Evolutionary conservation across 192 early-diverging fungal species (phyloP), one percentile per base, ranked within the genome.

Genomic region (Helicostylum pulchrum): DNA sequence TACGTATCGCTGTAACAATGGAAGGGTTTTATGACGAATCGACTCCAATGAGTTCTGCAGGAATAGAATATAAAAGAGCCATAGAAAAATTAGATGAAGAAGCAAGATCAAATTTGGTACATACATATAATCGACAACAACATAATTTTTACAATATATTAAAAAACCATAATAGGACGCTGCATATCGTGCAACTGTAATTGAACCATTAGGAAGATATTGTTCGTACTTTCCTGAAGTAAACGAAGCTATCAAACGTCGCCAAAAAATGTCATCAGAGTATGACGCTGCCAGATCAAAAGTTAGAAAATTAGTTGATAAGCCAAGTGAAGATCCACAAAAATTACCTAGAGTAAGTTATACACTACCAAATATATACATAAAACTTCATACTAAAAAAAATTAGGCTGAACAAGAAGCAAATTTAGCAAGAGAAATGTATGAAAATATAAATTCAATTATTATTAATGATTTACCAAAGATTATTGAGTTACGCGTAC

Each of bases 141-240:
- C 15, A 54, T 32, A 23, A 17, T 39, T 36, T 7, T 36, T 36
- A 36, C 34, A 36, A 9, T 39, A 10, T 44, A 36, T 47, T 26
- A 11, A 21, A 30, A 20, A 17, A 30, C 17, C 9, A 45, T 1
- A 31, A 44, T 65, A 84, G 90, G 91, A 97, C 71, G 83, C 85
- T 6, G 88, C 87, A 34, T 99, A 90, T 75, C 81, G 88, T 44
- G 76, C 85, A 4, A 92, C 96, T 12, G 94, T 98, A 4, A 70
- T 96, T 61, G 89, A 98, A 47, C 96, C 97, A 2, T 75, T 99
- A 52, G 90, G 90, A 23, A 85, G 90, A 61, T 89, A 92, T 70
- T 85, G 85, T 60, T 85, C 80, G 55, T 95, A 89, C 57, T 88
- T 99, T 64, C 95, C 97, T 3, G 94, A 96, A 61, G 86, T 96